phyloP scores from a whole-genome alignment of 202 grass and related monocot species.

The Schoenoplectus tabernaemontani region DNA sequence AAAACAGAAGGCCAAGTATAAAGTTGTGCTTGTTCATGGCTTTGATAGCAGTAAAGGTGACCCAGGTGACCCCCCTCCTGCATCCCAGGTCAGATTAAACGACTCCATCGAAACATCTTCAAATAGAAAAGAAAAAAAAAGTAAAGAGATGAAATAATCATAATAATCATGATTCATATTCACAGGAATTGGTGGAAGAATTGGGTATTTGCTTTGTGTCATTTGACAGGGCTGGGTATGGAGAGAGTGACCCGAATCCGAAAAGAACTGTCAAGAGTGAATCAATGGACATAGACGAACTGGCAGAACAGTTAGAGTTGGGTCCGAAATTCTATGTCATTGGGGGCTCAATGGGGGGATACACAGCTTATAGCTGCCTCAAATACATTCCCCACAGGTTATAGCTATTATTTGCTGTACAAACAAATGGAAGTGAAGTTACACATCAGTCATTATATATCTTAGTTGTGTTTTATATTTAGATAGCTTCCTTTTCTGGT shows the following conservation, averaged over 20 bases:
- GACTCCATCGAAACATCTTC: not conserved
- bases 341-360: conserved; percentile 42
- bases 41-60: conserved; percentile 36
- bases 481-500: not conserved
- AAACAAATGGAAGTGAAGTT: not conserved
- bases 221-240: conserved; percentile 58
- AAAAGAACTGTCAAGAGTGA: conserved; percentile 41
- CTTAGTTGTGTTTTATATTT: not conserved
- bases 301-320: conserved; percentile 37
- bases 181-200: conserved; percentile 40
- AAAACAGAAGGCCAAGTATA: conserved; percentile 40
- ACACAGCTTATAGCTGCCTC: conserved; percentile 48
- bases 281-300: conserved; percentile 42
- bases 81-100: conserved; percentile 30
- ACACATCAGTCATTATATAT: not conserved
- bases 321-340: conserved; percentile 46
- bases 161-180: not conserved
- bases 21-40: conserved; percentile 45
- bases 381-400: conserved; percentile 55
- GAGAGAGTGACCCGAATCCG: conserved; percentile 57
- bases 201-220: conserved; percentile 39
- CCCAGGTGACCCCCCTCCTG: conserved; percentile 9
- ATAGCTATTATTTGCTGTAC: not conserved
- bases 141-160: not conserved
- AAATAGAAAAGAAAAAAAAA: not conserved